phyloP scores from a whole-genome alignment of 1,139 yeast genomes.

The Protomyces gravidus region DNA sequence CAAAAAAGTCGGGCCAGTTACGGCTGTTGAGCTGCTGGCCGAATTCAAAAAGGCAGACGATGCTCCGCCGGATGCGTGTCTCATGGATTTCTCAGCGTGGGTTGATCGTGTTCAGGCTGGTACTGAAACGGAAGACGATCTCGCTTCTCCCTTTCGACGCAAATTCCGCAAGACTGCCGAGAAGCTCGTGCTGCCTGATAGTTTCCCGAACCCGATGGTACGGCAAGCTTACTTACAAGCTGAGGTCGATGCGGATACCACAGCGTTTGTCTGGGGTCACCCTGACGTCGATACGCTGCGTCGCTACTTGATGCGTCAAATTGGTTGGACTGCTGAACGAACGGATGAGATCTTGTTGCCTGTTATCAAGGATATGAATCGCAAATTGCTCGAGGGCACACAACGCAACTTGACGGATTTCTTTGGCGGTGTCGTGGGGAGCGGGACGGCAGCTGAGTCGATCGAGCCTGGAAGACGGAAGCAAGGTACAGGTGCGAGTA shows the following conservation, averaged over 20 bases:
- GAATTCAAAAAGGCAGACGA: conserved; percentile 56
- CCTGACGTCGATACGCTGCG: conserved; percentile 81
- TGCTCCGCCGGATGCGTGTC: conserved; percentile 37
- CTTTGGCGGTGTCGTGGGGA: conserved; percentile 39
- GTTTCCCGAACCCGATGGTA: conserved; percentile 69
- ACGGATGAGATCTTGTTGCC: conserved; percentile 90
- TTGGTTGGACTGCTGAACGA: conserved; percentile 76
- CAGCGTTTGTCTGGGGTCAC: conserved; percentile 81
- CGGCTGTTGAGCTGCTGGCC: conserved; percentile 87
- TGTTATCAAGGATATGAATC: conserved; percentile 69
- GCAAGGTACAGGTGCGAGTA: not conserved
- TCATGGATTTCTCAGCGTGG: conserved; percentile 4
- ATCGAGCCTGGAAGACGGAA: not conserved
- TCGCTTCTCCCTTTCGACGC: conserved; percentile 39
- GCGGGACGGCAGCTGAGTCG: conserved; percentile 11
- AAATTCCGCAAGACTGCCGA: conserved; percentile 57
- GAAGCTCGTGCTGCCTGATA: conserved; percentile 57
- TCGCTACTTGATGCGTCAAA: conserved; percentile 59
- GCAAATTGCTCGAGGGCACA: conserved; percentile 44
- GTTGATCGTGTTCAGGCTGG: conserved; percentile 28
- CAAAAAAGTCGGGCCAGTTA: conserved; percentile 87
- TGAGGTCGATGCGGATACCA: conserved; percentile 74
- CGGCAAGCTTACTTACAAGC: conserved; percentile 71
- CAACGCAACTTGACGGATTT: conserved; percentile 59
- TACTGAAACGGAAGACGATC: conserved; percentile 26